These are phyloP conservation scores for Boletus rubroflammeus DNA, from an alignment of 768 basidiomycete genomes.

Conservation along the genomic window DNA sequence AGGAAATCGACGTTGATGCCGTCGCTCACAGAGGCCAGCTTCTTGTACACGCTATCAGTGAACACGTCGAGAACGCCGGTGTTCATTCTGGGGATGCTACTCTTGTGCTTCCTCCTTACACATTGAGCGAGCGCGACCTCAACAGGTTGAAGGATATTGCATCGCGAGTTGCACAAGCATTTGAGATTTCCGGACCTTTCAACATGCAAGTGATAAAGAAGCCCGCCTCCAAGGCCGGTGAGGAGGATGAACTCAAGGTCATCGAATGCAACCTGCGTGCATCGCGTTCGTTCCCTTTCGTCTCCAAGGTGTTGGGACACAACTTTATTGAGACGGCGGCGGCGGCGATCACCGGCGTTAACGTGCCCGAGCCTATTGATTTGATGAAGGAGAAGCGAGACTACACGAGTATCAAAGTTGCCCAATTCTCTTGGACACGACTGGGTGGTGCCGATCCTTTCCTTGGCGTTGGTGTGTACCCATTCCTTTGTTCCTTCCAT, in stretches of 20 bases:
- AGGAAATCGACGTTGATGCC: constrained; percentile 98
- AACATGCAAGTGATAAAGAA: constrained; percentile 99
- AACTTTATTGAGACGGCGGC: constrained; percentile 97
- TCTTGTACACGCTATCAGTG: constrained; percentile 92
- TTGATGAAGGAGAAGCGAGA: constrained; percentile 86
- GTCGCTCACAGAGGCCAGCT: constrained; percentile 92
- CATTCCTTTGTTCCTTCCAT: neutral
- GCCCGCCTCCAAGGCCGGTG: constrained; percentile 45
- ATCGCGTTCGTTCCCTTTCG: constrained; percentile 98
- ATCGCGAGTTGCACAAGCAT: constrained; percentile 90
- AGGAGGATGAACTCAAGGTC: constrained; percentile 80
- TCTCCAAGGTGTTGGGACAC: constrained; percentile 94
- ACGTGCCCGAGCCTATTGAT: constrained; percentile 89
- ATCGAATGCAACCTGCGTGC: constrained; percentile 99
- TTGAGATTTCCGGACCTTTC: constrained; percentile 96
- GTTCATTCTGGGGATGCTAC: constrained; percentile 99
- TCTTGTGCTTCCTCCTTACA: constrained; percentile 92
- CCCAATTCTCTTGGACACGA: constrained; percentile 98
- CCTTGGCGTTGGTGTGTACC: constrained; percentile 83
- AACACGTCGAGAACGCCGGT: constrained; percentile 98
- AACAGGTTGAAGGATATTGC: constrained; percentile 89
- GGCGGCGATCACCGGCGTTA: constrained; percentile 76
- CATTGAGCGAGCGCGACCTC: constrained; percentile 71
- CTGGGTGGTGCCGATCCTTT: constrained; percentile 95
- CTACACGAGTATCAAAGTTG: constrained; percentile 95